Evolutionary conservation across 225 moss, liverwort and hornwort genomes (phyloP), one percentile per base, ranked within the genome.

Genomic region (Pleurozium schreberi): DNA sequence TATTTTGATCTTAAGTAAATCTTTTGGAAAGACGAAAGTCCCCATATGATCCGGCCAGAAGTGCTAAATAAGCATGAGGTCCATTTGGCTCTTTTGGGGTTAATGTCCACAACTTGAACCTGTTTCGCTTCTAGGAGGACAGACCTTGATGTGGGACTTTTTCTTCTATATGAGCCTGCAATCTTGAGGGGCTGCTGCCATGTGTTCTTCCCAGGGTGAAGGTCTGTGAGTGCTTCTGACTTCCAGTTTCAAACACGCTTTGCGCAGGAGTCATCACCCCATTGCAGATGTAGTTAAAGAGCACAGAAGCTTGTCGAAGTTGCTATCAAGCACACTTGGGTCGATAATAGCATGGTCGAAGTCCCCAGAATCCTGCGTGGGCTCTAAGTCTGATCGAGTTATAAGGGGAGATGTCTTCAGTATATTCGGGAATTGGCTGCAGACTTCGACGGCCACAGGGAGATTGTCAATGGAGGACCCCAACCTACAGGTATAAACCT

Each of bases 401-500:
- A 85, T 18, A 58, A 93, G 84, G 75, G 87, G 80, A 45, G 88
- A 93, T 38, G 69, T 95, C 62, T 96, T 93, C 82, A 90, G 90
- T 43, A 96, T 98, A 77, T 95, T 89, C 91, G 98, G 98, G 62
- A 91, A 94, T 88, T 98, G 98, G 98, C 92, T 97, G 57, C 98
- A 98, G 88, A 98, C 98, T 65, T 95, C 98, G 68, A 98, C 98
- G 60, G 96, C 98, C 83, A 98, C 98, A 84, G 98, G 98, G 88
- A 93, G 98, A 84, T 93, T 98, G 88, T 89, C 98, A 33, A 97
- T 98, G 98, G 98, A 98, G 90, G 96, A 97, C 87, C 98, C 98
- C 36, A 98, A 98, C 92, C 93, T 98, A 70, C 98, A 98, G 98
- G 98, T 98, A 67, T 60, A 60, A 86, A 75, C 38, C 42, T 67